These are phyloP conservation scores for Prosopis cineraria DNA, from an alignment of 306 rosid species.

Conservation along the genomic window DNA sequence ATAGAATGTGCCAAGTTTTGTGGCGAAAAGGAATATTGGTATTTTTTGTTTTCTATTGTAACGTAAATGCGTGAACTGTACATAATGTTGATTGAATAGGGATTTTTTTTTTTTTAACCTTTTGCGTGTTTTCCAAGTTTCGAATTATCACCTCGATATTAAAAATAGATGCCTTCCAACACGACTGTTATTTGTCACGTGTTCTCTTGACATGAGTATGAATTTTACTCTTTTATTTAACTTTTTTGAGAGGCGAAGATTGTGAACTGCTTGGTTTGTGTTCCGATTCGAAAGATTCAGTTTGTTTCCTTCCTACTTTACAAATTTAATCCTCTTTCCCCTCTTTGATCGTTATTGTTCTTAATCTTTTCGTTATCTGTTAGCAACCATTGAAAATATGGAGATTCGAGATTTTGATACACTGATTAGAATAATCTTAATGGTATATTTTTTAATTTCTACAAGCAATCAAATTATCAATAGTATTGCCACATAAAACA, in stretches of 20 bases:
- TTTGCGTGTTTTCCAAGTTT: conserved; percentile 33
- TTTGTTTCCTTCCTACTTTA: conserved; percentile 20
- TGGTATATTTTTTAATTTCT: no score
- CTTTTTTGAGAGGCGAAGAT: background rate
- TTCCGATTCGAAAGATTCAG: background rate
- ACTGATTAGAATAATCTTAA: no score
- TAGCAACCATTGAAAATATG: background rate
- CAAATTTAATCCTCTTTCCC: background rate
- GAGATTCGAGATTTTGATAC: background rate
- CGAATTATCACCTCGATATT: conserved; percentile 1
- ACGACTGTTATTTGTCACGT: background rate
- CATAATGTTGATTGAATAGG: conserved; percentile 7
- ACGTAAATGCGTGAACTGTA: background rate
- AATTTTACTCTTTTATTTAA: background rate
- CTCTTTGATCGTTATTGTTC: background rate
- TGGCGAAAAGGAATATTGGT: background rate
- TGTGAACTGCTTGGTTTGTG: background rate
- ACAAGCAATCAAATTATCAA: background rate
- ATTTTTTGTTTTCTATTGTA: conserved; percentile 8
- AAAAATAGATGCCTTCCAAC: background rate
- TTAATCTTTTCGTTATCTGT: background rate
- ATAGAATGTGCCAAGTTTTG: background rate
- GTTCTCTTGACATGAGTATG: conserved; percentile 23
- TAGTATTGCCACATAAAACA: background rate
- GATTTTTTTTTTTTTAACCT: conserved; percentile 12